Evolutionary conservation across 75 land plant genomes (phyloP), one percentile per base, ranked within the genome.

Genomic region (Pinus taeda): DNA sequence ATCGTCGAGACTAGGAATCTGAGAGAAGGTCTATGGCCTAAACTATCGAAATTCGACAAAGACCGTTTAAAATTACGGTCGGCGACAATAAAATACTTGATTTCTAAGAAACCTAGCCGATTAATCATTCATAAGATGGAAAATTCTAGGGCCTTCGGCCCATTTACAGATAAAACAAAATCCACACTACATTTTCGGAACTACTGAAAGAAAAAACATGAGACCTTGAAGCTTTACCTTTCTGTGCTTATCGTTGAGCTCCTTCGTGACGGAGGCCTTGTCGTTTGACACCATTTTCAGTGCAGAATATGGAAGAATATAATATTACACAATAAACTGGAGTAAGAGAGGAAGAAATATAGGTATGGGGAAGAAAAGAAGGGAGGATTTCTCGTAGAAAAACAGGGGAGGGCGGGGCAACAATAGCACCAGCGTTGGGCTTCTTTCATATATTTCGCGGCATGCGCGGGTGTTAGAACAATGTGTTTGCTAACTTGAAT

Each of bases 231-330:
- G 29, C 15, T 59, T 8, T 75, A 85, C 98, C 97, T 91, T 93
- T 74, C 87, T 89, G 84, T 95, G 98, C 75, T 75, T 89, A 75
- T 33, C 33, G 33, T 33, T 33, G 33, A 33, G 33, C 33, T 33
- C 33, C 33, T 33, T 33, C 33, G 2, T 33, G 33, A 33, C 33
- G 2, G 33, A 33, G 33, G 33, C 33, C 33, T 33, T 33, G 1
- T 33, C 33, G 33, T 33, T 33, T 33, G 2, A 33, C 33, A 33
- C 33, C 33, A 33, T 33, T 33, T 33, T 33, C 33, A 33, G 33
- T 1, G 33, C 33, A 33, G 33, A 33, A 33, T 33, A 0, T 33
- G 2, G 33, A 33, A 33, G 33, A 33, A 2, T 33, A 33, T 33
- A 33, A 0, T 33, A 33, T 33, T 33, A 9, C 55, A 33, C 33